Conservation (phyloP, 148 eudicot genomes). For the Limonium bicolor region DNA sequence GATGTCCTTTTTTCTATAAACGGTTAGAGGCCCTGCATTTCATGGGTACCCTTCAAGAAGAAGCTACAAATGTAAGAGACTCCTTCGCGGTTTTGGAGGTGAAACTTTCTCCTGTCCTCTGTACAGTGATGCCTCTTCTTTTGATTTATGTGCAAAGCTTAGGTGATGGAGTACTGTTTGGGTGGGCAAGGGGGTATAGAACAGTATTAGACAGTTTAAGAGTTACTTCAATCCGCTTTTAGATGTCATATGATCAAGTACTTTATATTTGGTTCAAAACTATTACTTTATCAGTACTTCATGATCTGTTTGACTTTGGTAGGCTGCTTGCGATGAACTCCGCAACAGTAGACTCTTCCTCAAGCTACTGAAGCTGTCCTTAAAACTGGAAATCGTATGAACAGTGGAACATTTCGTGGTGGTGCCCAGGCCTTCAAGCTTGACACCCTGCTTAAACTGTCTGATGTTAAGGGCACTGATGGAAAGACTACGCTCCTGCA, state of each 20-base stretch:
- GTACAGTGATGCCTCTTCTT: background rate
- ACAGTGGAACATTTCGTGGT: constrained; percentile 65
- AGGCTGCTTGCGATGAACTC: constrained; percentile 73
- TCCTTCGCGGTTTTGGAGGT: constrained; percentile 56
- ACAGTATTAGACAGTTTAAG: no score
- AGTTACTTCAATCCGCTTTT: background rate
- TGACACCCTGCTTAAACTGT: constrained; percentile 58
- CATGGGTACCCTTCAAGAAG: constrained; percentile 56
- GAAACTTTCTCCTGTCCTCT: constrained; percentile 1
- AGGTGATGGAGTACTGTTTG: background rate
- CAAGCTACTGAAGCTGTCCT: constrained; percentile 82
- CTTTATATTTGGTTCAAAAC: no score
- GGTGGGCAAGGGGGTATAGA: no score
- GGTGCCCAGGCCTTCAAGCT: constrained; percentile 73
- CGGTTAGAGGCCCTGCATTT: constrained; percentile 57
- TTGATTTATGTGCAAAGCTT: background rate
- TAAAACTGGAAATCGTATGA: constrained; percentile 81
- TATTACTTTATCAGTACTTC: no score
- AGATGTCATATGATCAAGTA: background rate
- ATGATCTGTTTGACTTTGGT: constrained; percentile 4
- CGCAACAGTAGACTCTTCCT: constrained; percentile 52
- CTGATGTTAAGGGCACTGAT: constrained; percentile 69
- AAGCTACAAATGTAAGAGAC: constrained; percentile 36
- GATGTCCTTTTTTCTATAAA: constrained; percentile 54
- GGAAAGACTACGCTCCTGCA: constrained; percentile 73